A percentile compares a stretch with the other conserved stretches of the same genome.
Evolutionary conservation across 441 rosid genomes (phyloP).

Genomic region (California macrophylla): DNA sequence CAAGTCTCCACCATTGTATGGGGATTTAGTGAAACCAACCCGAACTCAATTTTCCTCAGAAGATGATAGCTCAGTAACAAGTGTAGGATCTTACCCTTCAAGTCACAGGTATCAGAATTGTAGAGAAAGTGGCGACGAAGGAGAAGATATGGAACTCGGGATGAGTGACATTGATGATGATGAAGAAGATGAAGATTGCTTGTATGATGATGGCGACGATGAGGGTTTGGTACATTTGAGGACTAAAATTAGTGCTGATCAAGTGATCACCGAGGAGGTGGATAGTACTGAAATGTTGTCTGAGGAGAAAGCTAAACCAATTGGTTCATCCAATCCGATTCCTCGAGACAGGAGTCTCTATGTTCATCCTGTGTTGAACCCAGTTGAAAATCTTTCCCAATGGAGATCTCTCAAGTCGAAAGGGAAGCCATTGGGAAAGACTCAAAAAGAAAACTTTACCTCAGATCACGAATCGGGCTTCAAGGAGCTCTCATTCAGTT

Average conservation of each 20-base stretch:
- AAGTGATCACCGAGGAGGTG: constrained; percentile 24
- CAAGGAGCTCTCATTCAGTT: constrained; percentile 9
- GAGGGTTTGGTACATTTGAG: constrained; percentile 22
- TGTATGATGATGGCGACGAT: constrained; percentile 24
- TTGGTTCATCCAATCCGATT: background rate
- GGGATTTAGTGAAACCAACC: background rate
- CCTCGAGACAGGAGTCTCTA: constrained; percentile 11
- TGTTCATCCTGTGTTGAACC: constrained; percentile 17
- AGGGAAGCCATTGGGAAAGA: background rate
- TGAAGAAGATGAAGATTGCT: constrained; percentile 29
- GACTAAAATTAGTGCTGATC: constrained; percentile 12
- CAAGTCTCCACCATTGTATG: constrained; percentile 9
- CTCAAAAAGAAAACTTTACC: constrained; percentile 9
- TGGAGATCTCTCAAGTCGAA: constrained; percentile 18
- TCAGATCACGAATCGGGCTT: constrained; percentile 14
- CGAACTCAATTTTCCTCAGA: constrained; percentile 38
- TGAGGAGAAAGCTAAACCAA: constrained; percentile 27
- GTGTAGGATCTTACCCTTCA: constrained; percentile 46
- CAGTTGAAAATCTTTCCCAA: constrained; percentile 20
- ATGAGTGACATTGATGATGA: constrained; percentile 49
- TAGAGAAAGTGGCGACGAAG: constrained; percentile 76
- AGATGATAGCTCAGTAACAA: constrained; percentile 33
- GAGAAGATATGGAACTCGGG: constrained; percentile 37
- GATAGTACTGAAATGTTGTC: constrained; percentile 17
- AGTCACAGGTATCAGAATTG: constrained; percentile 76